Base-by-base conservation (phyloP, 164 flowering plant genomes). In the Macadamia tetraphylla region DNA sequence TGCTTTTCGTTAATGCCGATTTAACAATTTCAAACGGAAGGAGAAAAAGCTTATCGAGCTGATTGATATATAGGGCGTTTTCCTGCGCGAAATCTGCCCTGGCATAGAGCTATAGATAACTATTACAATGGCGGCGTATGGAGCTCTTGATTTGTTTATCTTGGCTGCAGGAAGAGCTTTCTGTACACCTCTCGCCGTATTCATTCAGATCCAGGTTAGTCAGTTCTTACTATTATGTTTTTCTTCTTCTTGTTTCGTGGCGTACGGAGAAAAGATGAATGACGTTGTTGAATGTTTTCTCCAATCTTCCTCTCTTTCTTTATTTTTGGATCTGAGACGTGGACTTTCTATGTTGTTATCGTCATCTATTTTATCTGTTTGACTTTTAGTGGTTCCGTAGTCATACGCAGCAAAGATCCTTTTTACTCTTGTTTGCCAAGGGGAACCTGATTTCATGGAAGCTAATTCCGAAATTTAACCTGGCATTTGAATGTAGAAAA, bases 151-250 rank as follows among this genome's bases (percentile, higher is more conserved):
- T 64, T 66, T 75, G 62, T 73, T 86, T 57, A 81, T 94, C 70
- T 71, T 91, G 73, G 75, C 84, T 23, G 85, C 89, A 18, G 88
- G 89, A 84, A 75, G 78, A 71, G 85, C 89, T 14, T 87, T 78
- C 52, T 85, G 83, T 58, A 76, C 77, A 74, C 83, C 88, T 51
- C 13, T 90, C 60, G 97, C 92, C 9, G 67, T 87, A 60, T 90
- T 87, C 78, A 31, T 94, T 67, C 97, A 91, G 96, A 90, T 90
- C 88, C 98, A 94, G 97, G 98, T 91, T 32, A 13, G 67, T 12
- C 40, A 49, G 9, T 32, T 3, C 3, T 64, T 73, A 29, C 29
- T n/a, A 15, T 46, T 74, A 18, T n/a, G 5, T 46, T 15, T 29
- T 58, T 49, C 23, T 49, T 58, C 1, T 53, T 71, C 44, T 11